Evolutionary conservation across 2,329 filamentous ascomycete species (phyloP).

Genomic region (Alternaria brassicicola): DNA sequence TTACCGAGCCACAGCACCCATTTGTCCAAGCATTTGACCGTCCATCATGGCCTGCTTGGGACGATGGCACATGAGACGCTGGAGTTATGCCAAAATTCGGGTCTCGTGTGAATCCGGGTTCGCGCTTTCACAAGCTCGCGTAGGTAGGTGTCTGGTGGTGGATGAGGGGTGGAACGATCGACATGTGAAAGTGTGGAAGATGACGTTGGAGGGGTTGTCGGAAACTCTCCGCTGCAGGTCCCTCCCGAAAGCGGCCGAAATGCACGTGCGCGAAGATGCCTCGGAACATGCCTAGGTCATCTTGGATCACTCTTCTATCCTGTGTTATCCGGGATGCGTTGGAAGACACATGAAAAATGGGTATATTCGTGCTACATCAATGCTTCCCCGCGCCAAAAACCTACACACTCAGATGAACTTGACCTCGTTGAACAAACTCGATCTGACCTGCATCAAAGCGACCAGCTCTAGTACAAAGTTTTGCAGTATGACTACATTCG

Average conservation of each 20-base stretch:
- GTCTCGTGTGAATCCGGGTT: not conserved
- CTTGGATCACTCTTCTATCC: not conserved
- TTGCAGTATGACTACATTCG: slow-evolving; percentile 58
- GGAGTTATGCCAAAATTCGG: not conserved
- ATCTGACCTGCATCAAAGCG: slow-evolving; percentile 56
- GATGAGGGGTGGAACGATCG: slow-evolving; percentile 11
- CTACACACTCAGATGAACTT: slow-evolving; percentile 40
- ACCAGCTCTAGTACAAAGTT: slow-evolving; percentile 58
- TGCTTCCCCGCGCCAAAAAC: not conserved
- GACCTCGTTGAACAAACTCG: slow-evolving; percentile 56
- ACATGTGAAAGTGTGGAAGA: slow-evolving; percentile 41
- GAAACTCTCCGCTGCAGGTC: slow-evolving; percentile 30
- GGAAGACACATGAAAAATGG: slow-evolving; percentile 19
- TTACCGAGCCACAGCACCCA: slow-evolving; percentile 15
- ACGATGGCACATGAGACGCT: not conserved
- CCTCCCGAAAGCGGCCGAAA: slow-evolving; percentile 25
- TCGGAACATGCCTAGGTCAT: slow-evolving; percentile 12
- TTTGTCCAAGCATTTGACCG: slow-evolving; percentile 1
- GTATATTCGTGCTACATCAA: slow-evolving; percentile 31
- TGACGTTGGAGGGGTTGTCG: slow-evolving; percentile 36
- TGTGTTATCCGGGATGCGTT: slow-evolving; percentile 7
- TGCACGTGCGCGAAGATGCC: slow-evolving; percentile 28
- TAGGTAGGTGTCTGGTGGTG: slow-evolving; percentile 12
- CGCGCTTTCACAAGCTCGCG: slow-evolving; percentile 24
- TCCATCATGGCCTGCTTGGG: not conserved